A percentile compares a stretch with the other conserved stretches of the same genome.
phyloP scores from a whole-genome alignment of 2,329 filamentous ascomycete species.

The Epichloe hybrida region DNA sequence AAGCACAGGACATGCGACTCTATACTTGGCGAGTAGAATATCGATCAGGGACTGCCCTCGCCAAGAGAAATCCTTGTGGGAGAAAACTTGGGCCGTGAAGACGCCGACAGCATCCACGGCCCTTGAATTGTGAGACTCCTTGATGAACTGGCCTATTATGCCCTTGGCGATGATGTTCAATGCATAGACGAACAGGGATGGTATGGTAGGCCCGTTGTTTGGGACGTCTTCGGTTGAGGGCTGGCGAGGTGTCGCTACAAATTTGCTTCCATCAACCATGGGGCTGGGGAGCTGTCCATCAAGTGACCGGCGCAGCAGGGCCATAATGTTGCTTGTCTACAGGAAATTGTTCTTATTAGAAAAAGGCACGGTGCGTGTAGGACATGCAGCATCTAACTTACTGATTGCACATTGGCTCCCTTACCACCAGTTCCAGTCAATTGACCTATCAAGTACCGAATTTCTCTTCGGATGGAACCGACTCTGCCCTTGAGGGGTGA shows the following conservation, averaged over 20 bases:
- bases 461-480: constrained; percentile 58
- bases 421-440: too few species aligned
- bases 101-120: constrained; percentile 73
- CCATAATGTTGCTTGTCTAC: constrained; percentile 23
- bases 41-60: constrained; percentile 59
- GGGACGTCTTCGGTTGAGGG: constrained; percentile 32
- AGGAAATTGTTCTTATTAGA: neutral
- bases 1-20: constrained; percentile 66
- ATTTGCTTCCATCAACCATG: constrained; percentile 39
- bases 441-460: too few species aligned
- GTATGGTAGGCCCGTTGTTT: constrained; percentile 40
- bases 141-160: constrained; percentile 55
- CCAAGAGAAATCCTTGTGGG: constrained; percentile 52
- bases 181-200: constrained; percentile 57
- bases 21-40: constrained; percentile 75
- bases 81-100: constrained; percentile 61
- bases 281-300: constrained; percentile 37
- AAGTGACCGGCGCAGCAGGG: constrained; percentile 37
- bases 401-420: constrained; percentile 38
- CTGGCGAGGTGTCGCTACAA: constrained; percentile 32
- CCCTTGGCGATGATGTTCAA: constrained; percentile 65
- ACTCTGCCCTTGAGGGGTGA: constrained; percentile 48
- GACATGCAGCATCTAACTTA: constrained; percentile 16
- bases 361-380: neutral
- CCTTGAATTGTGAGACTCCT: too few species aligned